These are phyloP conservation scores for Tulasnella sp. DNA, from an alignment of 768 basidiomycete genomes.

Conservation along the genomic window DNA sequence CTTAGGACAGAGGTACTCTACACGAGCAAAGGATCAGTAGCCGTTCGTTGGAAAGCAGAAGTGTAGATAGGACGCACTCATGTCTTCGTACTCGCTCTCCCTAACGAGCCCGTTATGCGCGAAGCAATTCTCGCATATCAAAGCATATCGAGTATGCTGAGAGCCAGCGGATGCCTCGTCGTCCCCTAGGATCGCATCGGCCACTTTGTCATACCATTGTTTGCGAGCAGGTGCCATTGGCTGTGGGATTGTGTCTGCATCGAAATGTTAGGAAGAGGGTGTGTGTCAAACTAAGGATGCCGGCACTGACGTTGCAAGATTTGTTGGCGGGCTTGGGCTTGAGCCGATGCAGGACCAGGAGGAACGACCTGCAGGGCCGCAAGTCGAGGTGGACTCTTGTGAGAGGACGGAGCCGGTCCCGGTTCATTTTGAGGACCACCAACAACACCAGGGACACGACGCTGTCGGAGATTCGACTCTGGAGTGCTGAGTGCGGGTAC, in stretches of 20 bases:
- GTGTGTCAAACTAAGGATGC: too few species aligned
- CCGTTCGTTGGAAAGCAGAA: neutral
- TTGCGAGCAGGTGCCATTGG: conserved; percentile 47
- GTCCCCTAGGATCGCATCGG: conserved; percentile 77
- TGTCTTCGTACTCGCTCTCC: conserved; percentile 69
- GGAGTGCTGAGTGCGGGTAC: conserved; percentile 1
- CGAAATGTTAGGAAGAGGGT: too few species aligned
- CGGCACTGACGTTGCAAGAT: neutral
- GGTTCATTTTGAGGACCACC: neutral
- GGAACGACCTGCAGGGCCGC: neutral
- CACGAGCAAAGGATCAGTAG: neutral
- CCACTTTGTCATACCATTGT: conserved; percentile 79
- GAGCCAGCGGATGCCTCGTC: conserved; percentile 42
- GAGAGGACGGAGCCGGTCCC: neutral
- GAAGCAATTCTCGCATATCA: conserved; percentile 83
- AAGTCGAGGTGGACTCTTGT: neutral
- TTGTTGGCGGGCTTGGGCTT: neutral
- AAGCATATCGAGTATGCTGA: conserved; percentile 49
- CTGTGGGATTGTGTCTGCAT: neutral
- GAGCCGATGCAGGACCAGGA: neutral
- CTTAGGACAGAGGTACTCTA: conserved; percentile 80
- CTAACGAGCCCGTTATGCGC: conserved; percentile 81
- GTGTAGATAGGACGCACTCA: conserved; percentile 46
- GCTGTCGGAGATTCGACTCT: neutral
- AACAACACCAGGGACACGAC: neutral